Conservation (phyloP, 768 basidiomycete species). For the Lentinula sp. region DNA sequence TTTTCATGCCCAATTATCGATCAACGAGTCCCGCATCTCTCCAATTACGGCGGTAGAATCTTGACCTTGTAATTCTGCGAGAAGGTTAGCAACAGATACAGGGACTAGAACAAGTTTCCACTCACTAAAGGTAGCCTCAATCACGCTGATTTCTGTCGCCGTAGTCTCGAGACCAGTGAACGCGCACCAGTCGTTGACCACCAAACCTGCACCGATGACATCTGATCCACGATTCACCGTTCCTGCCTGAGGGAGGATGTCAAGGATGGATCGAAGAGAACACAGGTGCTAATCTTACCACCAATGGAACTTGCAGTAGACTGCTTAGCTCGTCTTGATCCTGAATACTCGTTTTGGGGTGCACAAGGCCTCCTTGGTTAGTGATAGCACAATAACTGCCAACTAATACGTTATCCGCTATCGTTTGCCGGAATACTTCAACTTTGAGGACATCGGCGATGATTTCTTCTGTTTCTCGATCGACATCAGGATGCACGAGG, state of each 20-base stretch:
- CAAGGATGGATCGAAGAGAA: slow-evolving; percentile 5
- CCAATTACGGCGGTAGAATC: slow-evolving; percentile 77
- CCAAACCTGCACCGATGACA: slow-evolving; percentile 93
- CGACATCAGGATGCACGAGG: slow-evolving; percentile 95
- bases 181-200: slow-evolving; percentile 99
- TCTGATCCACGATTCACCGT: slow-evolving; percentile 99
- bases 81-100: slow-evolving; percentile 3
- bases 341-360: slow-evolving; percentile 94
- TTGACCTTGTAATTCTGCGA: slow-evolving; percentile 80
- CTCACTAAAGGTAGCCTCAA: slow-evolving; percentile 96
- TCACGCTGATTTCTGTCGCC: slow-evolving; percentile 98
- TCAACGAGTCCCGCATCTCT: slow-evolving; percentile 87
- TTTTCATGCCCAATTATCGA: slow-evolving; percentile 85
- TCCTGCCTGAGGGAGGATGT: slow-evolving; percentile 59
- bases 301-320: slow-evolving; percentile 88
- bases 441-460: slow-evolving; percentile 99
- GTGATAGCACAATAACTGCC: slow-evolving; percentile 94
- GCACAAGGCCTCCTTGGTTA: slow-evolving; percentile 96
- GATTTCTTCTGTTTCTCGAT: slow-evolving; percentile 99
- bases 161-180: slow-evolving; percentile 99
- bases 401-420: slow-evolving; percentile 95
- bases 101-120: slow-evolving; percentile 14
- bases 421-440: slow-evolving; percentile 96
- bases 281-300: slow-evolving; percentile 49
- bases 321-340: slow-evolving; percentile 97